Conservation (phyloP, 108 stramenopile species). For the Nitzschia sp. region DNA sequence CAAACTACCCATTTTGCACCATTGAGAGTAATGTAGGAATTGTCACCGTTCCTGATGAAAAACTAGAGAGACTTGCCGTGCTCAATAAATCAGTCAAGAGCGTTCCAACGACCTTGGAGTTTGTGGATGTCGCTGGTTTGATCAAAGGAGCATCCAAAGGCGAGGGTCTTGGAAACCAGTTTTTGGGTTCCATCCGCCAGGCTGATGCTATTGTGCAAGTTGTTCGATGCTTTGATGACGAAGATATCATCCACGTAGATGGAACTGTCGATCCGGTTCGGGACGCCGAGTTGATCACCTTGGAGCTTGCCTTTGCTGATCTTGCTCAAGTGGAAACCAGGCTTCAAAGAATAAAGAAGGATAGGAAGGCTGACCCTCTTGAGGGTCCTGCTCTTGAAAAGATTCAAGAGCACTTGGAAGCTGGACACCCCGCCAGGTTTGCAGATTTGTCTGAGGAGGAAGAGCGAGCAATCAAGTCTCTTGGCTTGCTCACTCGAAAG, state of each 20-base stretch:
- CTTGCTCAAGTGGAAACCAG: conserved; percentile 94
- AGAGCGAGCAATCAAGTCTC: conserved; percentile 63
- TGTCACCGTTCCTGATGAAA: conserved; percentile 91
- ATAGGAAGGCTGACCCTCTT: conserved; percentile 61
- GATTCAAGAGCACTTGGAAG: conserved; percentile 63
- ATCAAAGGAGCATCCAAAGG: conserved; percentile 97
- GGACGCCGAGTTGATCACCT: conserved; percentile 97
- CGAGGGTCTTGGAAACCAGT: conserved; percentile 99
- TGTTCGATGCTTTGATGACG: conserved; percentile 97
- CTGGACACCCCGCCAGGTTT: conserved; percentile 79
- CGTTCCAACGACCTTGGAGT: conserved; percentile 93
- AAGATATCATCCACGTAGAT: conserved; percentile 95
- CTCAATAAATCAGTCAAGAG: conserved; percentile 85
- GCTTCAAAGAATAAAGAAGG: conserved; percentile 76
- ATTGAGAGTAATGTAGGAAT: conserved; percentile 96
- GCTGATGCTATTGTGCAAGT: conserved; percentile 68
- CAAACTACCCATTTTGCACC: conserved; percentile 60
- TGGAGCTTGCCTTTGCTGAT: conserved; percentile 96
- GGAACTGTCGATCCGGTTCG: conserved; percentile 84
- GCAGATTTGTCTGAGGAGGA: conserved; percentile 85
- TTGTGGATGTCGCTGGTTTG: conserved; percentile 98
- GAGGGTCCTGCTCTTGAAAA: conserved; percentile 89
- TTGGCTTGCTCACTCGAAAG: conserved; percentile 90
- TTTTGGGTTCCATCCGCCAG: conserved; percentile 96
- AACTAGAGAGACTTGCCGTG: conserved; percentile 63